Percentiles rank a stretch among this genome's conserved stretches.
phyloP scores from a whole-genome alignment of 164 flowering plant genomes.

The Brasenia schreberi region DNA sequence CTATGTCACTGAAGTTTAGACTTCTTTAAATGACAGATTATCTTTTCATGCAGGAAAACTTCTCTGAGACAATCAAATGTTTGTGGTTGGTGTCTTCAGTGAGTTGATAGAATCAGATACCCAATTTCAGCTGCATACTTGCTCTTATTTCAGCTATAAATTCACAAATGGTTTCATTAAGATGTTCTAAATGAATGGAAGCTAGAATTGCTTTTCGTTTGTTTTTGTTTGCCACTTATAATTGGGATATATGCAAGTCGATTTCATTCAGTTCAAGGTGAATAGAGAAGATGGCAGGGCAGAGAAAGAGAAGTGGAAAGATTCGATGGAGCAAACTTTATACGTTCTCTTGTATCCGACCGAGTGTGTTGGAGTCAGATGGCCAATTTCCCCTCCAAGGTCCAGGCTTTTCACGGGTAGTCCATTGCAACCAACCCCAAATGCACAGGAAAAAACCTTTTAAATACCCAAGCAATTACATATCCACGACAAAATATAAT shows the following conservation, averaged over 20 bases:
- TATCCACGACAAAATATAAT: conserved; percentile 34
- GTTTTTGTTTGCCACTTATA: background rate
- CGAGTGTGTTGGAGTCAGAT: conserved; percentile 12
- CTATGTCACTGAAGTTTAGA: background rate
- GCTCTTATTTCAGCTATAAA: background rate
- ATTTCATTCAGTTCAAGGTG: background rate
- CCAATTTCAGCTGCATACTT: background rate
- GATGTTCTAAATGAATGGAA: background rate
- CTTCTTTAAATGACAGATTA: background rate
- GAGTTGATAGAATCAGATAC: background rate
- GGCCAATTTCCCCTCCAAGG: conserved; percentile 14
- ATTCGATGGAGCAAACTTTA: conserved; percentile 33
- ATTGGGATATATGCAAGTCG: background rate
- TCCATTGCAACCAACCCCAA: conserved; percentile 26
- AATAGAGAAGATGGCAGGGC: background rate
- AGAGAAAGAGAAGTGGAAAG: conserved; percentile 22
- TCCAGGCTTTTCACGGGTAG: conserved; percentile 27
- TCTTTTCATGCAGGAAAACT: background rate
- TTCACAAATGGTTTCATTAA: background rate
- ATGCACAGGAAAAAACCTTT: conserved; percentile 23
- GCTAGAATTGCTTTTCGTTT: background rate
- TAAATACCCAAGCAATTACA: conserved; percentile 21
- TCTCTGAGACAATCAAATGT: background rate
- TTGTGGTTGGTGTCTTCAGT: background rate
- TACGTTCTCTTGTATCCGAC: conserved; percentile 31